phyloP scores from a whole-genome alignment of 169 alveolate species.

The Eimeria falciformis region DNA sequence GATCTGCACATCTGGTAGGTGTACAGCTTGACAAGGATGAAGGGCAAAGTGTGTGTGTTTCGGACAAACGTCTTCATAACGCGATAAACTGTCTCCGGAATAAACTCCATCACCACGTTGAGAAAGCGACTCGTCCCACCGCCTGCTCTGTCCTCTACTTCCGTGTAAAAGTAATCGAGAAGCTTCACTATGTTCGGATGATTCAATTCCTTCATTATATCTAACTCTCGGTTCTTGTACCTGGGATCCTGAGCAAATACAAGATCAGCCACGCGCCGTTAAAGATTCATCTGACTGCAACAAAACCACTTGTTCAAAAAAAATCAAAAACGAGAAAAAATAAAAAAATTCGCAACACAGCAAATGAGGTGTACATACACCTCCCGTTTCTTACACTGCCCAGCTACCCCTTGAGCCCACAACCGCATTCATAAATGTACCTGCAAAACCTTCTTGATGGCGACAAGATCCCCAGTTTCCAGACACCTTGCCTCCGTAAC shows the following conservation, averaged over 20 bases:
- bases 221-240: constrained; percentile 97
- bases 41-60: constrained; percentile 91
- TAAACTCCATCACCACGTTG: constrained; percentile 98
- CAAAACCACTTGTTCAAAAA: neutral
- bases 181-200: constrained; percentile 96
- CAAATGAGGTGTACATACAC: neutral
- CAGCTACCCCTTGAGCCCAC: too few relatives aligned
- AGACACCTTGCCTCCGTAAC: constrained; percentile 95
- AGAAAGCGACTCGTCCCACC: constrained; percentile 84
- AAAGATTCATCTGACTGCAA: too few relatives aligned
- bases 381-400: too few relatives aligned
- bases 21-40: constrained; percentile 93
- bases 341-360: neutral
- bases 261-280: too few relatives aligned
- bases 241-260: constrained; percentile 89
- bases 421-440: constrained; percentile 78
- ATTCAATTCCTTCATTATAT: constrained; percentile 94
- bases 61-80: constrained; percentile 93
- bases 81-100: constrained; percentile 97
- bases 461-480: constrained; percentile 97
- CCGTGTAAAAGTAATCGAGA: constrained; percentile 93
- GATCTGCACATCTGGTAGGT: constrained; percentile 96
- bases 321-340: neutral
- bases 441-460: constrained; percentile 97
- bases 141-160: constrained; percentile 51